These are phyloP conservation scores for Lachnellula hyalina DNA, from an alignment of 2,329 filamentous ascomycete species.

Conservation along the genomic window DNA sequence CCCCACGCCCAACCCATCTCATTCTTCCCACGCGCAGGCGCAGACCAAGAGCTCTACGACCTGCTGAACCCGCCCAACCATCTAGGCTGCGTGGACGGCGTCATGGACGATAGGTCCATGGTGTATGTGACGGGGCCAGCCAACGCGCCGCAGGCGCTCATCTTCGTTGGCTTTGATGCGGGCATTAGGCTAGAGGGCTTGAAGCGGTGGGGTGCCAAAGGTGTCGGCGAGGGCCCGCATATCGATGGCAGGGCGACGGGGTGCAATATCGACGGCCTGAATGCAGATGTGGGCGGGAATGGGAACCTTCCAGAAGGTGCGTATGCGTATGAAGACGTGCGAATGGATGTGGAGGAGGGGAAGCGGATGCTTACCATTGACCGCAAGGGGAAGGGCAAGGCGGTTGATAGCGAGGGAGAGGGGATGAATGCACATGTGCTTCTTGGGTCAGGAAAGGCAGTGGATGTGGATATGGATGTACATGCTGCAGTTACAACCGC, in stretches of 20 bases:
- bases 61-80: conserved; percentile 37
- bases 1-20: conserved; percentile 18
- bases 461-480: not conserved
- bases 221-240: conserved; percentile 25
- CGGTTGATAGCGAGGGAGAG: conserved; percentile 1
- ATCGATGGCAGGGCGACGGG: conserved; percentile 23
- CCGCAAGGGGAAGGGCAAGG: conserved; percentile 25
- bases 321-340: too few species aligned
- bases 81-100: conserved; percentile 35
- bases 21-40: conserved; percentile 31
- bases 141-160: conserved; percentile 31
- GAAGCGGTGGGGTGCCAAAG: conserved; percentile 23
- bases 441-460: not conserved
- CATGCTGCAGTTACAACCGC: not conserved
- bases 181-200: conserved; percentile 31
- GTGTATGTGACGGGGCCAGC: conserved; percentile 37
- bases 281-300: not conserved
- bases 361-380: conserved; percentile 20
- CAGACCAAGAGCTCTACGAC: conserved; percentile 29
- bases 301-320: not conserved
- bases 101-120: conserved; percentile 43
- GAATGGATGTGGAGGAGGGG: conserved; percentile 7
- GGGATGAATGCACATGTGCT: not conserved
- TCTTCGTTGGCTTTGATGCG: conserved; percentile 42
- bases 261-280: not conserved